Conservation (phyloP, 768 basidiomycete species). For the Mycena polygramma region DNA sequence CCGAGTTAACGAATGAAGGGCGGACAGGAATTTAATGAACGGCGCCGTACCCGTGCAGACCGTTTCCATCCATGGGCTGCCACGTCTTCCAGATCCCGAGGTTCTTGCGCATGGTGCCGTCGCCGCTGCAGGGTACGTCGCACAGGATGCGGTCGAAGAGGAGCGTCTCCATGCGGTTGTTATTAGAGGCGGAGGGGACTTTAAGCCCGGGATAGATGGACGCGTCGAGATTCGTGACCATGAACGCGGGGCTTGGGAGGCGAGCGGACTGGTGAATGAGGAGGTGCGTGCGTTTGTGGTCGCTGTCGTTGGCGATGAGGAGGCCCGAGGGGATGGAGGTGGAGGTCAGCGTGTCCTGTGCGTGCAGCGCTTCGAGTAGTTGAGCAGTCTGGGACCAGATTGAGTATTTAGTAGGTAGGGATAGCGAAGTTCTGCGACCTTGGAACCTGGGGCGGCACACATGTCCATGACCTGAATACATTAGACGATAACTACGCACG, state of each 20-base stretch:
- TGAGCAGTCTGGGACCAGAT: constrained; percentile 82
- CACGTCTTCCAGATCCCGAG: constrained; percentile 94
- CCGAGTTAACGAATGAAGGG: not conserved
- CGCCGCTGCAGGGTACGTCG: constrained; percentile 98
- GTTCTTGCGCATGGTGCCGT: constrained; percentile 97
- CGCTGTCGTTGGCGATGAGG: constrained; percentile 95
- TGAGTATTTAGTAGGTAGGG: not conserved
- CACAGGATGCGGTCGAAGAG: constrained; percentile 94
- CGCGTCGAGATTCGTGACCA: constrained; percentile 98
- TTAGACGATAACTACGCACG: constrained; percentile 5
- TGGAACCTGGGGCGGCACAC: constrained; percentile 99
- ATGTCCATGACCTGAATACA: constrained; percentile 87
- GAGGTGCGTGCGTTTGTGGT: constrained; percentile 93
- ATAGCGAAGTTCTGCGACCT: constrained; percentile 61
- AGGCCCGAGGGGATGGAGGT: constrained; percentile 85
- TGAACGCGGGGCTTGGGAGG: constrained; percentile 89
- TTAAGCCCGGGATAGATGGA: constrained; percentile 83
- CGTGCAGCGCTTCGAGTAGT: constrained; percentile 94
- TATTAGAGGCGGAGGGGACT: constrained; percentile 54
- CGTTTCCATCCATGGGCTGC: constrained; percentile 91
- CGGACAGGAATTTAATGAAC: no score
- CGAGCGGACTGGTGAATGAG: constrained; percentile 98
- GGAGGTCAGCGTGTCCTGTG: constrained; percentile 73
- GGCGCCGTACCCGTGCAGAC: constrained; percentile 79
- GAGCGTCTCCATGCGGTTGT: constrained; percentile 63